A percentile compares a stretch with the other conserved stretches of the same genome.
Conservation (phyloP, 108 stramenopile genomes). For the Nitzschia palea region DNA sequence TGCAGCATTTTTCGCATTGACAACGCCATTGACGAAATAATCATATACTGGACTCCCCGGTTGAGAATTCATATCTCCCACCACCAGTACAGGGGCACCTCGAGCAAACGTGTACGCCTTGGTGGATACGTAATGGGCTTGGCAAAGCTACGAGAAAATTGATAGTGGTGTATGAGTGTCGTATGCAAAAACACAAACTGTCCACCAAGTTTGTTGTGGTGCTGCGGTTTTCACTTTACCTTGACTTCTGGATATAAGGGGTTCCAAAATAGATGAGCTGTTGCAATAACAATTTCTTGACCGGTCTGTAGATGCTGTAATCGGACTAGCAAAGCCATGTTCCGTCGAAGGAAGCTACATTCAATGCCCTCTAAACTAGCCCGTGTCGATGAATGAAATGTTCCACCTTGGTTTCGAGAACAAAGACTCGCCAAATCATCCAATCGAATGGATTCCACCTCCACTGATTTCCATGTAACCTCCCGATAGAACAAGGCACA, state of each 20-base stretch:
- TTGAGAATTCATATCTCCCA: constrained; percentile 84
- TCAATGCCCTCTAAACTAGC: constrained; percentile 53
- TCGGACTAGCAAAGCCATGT: constrained; percentile 65
- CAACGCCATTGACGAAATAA: constrained; percentile 52
- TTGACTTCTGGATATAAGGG: constrained; percentile 85
- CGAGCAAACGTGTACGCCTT: constrained; percentile 39
- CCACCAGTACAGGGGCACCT: constrained; percentile 42
- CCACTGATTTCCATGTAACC: constrained; percentile 44
- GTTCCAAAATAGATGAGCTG: constrained; percentile 87
- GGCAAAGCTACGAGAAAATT: constrained; percentile 36
- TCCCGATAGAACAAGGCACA: constrained; percentile 58
- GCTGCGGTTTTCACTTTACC: too few species aligned
- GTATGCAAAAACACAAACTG: too few species aligned
- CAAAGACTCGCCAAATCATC: constrained; percentile 76
- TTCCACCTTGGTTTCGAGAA: background rate
- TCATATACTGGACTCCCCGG: constrained; percentile 66
- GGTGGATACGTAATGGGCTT: constrained; percentile 60
- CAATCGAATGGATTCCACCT: constrained; percentile 53
- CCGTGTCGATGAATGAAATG: background rate
- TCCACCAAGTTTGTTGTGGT: too few species aligned
- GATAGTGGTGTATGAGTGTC: background rate
- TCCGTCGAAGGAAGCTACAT: constrained; percentile 67
- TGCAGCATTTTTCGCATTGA: constrained; percentile 72
- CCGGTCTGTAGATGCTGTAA: constrained; percentile 30
- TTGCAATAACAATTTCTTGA: constrained; percentile 54